Evolutionary conservation across 2,329 filamentous ascomycete genomes (phyloP), one percentile per base, ranked within the genome.

Genomic region (Penicillium paneum): DNA sequence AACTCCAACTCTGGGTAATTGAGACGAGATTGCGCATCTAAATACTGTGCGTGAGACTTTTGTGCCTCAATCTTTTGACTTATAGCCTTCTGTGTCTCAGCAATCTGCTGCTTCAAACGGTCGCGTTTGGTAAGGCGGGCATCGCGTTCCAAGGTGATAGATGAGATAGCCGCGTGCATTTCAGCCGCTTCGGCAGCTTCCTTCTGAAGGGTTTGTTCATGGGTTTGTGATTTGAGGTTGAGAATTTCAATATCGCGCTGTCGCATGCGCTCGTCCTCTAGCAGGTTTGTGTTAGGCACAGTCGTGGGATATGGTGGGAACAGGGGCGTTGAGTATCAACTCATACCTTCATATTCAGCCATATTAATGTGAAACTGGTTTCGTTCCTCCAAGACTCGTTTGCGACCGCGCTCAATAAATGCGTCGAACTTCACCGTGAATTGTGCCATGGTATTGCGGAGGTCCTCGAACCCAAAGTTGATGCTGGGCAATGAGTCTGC

Each of bases 1-100:
- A 97, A 97, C 63, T 92, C 89, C 42, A 99, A 81, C 77, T 99
- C 94, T 0, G 94, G 94, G 40, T 90, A 83, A 74, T 99, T 97
- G 74, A 93, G 89, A 32, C 91, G 84, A 50, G 89, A 84, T 76
- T 97, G 93, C 2, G 87, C 83, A 65, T 95, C 90, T 35, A 96
- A 79, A 64, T 90, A 86, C 58, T 84, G 82, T 44, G 89, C 85
- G 70, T 80, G 76, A 12, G 68, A 67, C 48, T 73, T 73, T 60
- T 80, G 78, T 4, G 77, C 76, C 48, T 76, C 73, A 34, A 77
- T 36, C 56, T 72, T 75, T 49, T 76, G 74, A 29, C 71, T 71
- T 50, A 79, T 79, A 21, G 75, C 70, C 55, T 75, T 74, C 48
- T 78, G 76, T 6, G 75, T 76, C 54, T 77, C 73, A 7, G 73